Evolutionary conservation across 2,329 filamentous ascomycete species (phyloP).

Genomic region (Didymellaceae sp.): DNA sequence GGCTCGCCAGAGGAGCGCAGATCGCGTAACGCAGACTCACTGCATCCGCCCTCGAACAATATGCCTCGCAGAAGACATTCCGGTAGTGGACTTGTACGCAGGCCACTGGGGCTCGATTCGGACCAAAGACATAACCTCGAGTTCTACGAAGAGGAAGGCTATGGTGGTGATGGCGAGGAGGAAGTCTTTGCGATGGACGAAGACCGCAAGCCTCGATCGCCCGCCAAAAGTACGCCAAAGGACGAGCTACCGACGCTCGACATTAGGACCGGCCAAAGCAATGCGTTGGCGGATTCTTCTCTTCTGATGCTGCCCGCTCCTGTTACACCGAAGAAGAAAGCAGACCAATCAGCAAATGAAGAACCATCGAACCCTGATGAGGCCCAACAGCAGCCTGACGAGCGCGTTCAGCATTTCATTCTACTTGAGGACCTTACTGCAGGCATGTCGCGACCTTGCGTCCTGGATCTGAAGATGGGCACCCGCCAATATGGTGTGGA

Average conservation of each 20-base stretch:
- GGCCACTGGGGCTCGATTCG: slow-evolving; percentile 70
- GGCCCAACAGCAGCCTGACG: slow-evolving; percentile 55
- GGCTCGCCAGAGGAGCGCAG: slow-evolving; percentile 19
- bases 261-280: background rate
- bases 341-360: slow-evolving; percentile 4
- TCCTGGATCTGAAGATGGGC: slow-evolving; percentile 98
- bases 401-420: slow-evolving; percentile 88
- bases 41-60: slow-evolving; percentile 37
- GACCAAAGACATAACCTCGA: slow-evolving; percentile 76
- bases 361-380: slow-evolving; percentile 53
- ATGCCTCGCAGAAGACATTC: slow-evolving; percentile 74
- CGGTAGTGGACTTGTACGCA: slow-evolving; percentile 80
- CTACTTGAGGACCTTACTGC: slow-evolving; percentile 93
- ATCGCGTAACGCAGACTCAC: slow-evolving; percentile 21
- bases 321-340: slow-evolving; percentile 25
- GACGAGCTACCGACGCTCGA: slow-evolving; percentile 8
- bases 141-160: slow-evolving; percentile 89
- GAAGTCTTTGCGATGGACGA: slow-evolving; percentile 74
- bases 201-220: slow-evolving; percentile 28
- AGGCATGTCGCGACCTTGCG: slow-evolving; percentile 95
- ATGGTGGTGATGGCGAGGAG: slow-evolving; percentile 78
- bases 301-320: slow-evolving; percentile 46
- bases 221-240: slow-evolving; percentile 11
- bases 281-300: slow-evolving; percentile 13
- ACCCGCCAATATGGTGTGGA: slow-evolving; percentile 96